Evolutionary conservation across 176 grass and related monocot species (phyloP).

Genomic region (Chloris gayana): DNA sequence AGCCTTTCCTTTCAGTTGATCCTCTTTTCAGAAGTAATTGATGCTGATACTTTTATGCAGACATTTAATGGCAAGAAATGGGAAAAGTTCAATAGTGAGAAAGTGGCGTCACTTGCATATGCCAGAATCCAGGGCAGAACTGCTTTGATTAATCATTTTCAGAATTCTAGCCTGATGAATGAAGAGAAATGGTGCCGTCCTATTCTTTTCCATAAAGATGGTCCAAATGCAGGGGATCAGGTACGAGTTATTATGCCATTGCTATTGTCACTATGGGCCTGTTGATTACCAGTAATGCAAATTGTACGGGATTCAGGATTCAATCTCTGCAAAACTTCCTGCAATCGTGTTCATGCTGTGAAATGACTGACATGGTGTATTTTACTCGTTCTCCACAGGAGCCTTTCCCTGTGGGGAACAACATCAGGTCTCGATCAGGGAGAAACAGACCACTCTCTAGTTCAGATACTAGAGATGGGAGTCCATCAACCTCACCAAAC

Average conservation of each 20-base stretch:
- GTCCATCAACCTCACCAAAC: slow-evolving; percentile 36
- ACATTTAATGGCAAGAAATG: slow-evolving; percentile 93
- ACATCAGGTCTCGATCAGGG: slow-evolving; percentile 51
- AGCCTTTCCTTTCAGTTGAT: too few relatives aligned
- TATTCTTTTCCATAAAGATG: slow-evolving; percentile 88
- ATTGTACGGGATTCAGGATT: neutral
- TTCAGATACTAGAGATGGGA: slow-evolving; percentile 44
- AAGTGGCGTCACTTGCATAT: slow-evolving; percentile 92
- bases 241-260: slow-evolving; percentile 23
- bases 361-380: slow-evolving; percentile 7
- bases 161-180: slow-evolving; percentile 98
- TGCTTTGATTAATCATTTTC: slow-evolving; percentile 83
- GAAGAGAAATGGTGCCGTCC: slow-evolving; percentile 95
- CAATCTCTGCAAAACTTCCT: neutral
- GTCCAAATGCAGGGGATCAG: slow-evolving; percentile 94
- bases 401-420: slow-evolving; percentile 66
- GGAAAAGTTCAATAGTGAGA: slow-evolving; percentile 98
- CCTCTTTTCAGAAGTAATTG: too few relatives aligned
- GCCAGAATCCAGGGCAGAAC: slow-evolving; percentile 88
- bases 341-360: neutral
- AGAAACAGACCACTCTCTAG: slow-evolving; percentile 49
- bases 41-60: slow-evolving; percentile 33
- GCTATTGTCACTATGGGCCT: neutral
- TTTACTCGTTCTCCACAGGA: slow-evolving; percentile 49
- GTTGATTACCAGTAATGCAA: too few relatives aligned